phyloP scores from a whole-genome alignment of 108 stramenopile species.

The Pinguiococcus pyrenoidosus region DNA sequence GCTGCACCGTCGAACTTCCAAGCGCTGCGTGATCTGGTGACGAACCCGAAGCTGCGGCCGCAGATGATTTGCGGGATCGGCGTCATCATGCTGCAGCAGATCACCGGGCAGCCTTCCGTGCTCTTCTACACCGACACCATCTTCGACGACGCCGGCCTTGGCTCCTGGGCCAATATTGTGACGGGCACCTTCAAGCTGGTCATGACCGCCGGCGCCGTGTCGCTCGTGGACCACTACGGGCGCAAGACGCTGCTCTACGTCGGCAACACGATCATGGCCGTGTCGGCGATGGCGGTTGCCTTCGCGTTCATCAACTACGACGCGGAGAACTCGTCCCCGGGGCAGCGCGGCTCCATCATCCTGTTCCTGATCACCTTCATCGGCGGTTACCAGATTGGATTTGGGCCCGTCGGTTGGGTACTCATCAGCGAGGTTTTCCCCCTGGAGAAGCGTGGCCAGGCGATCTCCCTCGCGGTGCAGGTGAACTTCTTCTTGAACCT shows the following conservation, averaged over 20 bases:
- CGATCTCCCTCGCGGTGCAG: slow-evolving; percentile 31
- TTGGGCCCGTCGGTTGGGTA: slow-evolving; percentile 32
- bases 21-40: too few relatives aligned
- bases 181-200: slow-evolving; percentile 53
- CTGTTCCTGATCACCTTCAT: slow-evolving; percentile 31
- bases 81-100: slow-evolving; percentile 51
- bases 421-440: slow-evolving; percentile 32
- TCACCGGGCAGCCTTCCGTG: slow-evolving; percentile 60
- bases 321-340: slow-evolving; percentile 12
- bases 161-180: slow-evolving; percentile 33
- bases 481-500: slow-evolving; percentile 28
- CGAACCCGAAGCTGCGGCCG: slow-evolving; percentile 19
- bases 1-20: not conserved
- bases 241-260: slow-evolving; percentile 34
- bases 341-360: slow-evolving; percentile 16
- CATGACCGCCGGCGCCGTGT: slow-evolving; percentile 39
- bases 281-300: slow-evolving; percentile 29
- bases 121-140: slow-evolving; percentile 51
- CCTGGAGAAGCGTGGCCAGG: slow-evolving; percentile 31
- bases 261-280: slow-evolving; percentile 42
- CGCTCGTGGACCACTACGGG: slow-evolving; percentile 39
- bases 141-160: slow-evolving; percentile 51
- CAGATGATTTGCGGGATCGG: slow-evolving; percentile 42
- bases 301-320: slow-evolving; percentile 18
- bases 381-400: slow-evolving; percentile 37